These are phyloP conservation scores for Cordyceps farinosa DNA, from an alignment of 2,329 filamentous ascomycete species.

Conservation along the genomic window DNA sequence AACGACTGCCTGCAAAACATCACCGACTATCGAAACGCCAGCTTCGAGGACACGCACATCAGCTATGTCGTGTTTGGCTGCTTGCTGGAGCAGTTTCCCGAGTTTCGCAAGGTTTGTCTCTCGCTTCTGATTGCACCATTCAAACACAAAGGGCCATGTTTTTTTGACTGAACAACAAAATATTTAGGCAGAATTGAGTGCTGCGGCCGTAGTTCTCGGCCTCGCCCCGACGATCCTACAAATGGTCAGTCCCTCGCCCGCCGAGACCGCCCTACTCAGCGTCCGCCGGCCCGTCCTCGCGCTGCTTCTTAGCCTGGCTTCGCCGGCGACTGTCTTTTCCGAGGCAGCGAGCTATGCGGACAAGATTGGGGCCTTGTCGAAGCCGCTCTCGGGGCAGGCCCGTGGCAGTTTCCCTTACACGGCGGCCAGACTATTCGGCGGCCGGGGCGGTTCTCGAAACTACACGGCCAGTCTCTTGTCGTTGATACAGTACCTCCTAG, in stretches of 20 bases:
- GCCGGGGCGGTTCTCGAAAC: background rate
- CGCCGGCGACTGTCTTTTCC: background rate
- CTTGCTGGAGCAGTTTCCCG: slow-evolving; percentile 8
- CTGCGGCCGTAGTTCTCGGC: slow-evolving; percentile 6
- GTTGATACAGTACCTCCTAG: background rate
- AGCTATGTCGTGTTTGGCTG: slow-evolving; percentile 3
- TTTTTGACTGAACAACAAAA: background rate
- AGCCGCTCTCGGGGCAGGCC: background rate
- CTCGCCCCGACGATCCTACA: background rate
- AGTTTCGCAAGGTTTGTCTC: slow-evolving; percentile 3
- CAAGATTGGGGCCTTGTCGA: background rate
- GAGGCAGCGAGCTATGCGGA: background rate
- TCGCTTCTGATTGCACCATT: background rate
- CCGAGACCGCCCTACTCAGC: slow-evolving; percentile 5
- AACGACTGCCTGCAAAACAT: background rate
- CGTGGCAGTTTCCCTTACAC: slow-evolving; percentile 9
- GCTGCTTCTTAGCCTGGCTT: slow-evolving; percentile 1
- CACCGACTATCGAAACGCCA: slow-evolving; percentile 9
- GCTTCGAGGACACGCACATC: background rate
- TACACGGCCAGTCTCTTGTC: background rate
- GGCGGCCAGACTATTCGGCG: background rate
- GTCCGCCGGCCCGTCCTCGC: slow-evolving; percentile 1
- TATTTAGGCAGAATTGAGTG: background rate
- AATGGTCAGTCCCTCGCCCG: slow-evolving; percentile 3
- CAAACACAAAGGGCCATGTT: background rate